These are phyloP conservation scores for Sutorius australiensis DNA, from an alignment of 768 basidiomycete species.

Conservation along the genomic window DNA sequence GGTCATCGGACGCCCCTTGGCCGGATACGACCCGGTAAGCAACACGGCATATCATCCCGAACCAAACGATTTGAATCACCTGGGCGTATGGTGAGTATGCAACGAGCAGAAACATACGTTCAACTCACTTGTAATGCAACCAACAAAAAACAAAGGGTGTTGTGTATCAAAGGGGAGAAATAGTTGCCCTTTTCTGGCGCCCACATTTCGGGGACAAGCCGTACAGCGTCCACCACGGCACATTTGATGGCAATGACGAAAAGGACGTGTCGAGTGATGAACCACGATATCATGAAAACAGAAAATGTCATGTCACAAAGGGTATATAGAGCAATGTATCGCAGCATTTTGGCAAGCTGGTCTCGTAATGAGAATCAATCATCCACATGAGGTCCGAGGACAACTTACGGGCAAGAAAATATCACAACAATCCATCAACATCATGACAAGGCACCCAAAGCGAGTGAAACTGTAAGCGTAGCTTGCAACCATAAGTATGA, in stretches of 20 bases:
- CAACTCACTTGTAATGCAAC: conserved; percentile 54
- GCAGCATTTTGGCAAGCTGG: conserved; percentile 90
- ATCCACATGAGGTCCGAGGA: neutral
- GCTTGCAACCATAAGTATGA: conserved; percentile 69
- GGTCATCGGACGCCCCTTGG: conserved; percentile 72
- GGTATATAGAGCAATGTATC: conserved; percentile 68
- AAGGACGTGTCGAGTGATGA: conserved; percentile 82
- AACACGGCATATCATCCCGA: conserved; percentile 76
- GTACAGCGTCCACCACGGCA: conserved; percentile 47
- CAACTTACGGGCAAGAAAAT: conserved; percentile 82
- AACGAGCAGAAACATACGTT: neutral
- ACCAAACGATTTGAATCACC: conserved; percentile 82
- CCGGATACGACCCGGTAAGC: conserved; percentile 78
- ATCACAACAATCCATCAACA: conserved; percentile 93
- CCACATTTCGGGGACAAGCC: conserved; percentile 52
- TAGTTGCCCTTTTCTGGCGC: conserved; percentile 54
- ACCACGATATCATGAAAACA: conserved; percentile 85
- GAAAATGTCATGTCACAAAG: conserved; percentile 75
- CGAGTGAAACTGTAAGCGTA: conserved; percentile 85
- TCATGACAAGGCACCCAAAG: conserved; percentile 84
- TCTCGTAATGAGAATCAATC: neutral
- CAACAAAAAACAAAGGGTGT: conserved; percentile 53
- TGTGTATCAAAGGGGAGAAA: conserved; percentile 43
- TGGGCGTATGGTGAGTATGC: conserved; percentile 26
- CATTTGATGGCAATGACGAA: conserved; percentile 72